phyloP scores from a whole-genome alignment of 805 yeast species.

The Lachancea cidri region DNA sequence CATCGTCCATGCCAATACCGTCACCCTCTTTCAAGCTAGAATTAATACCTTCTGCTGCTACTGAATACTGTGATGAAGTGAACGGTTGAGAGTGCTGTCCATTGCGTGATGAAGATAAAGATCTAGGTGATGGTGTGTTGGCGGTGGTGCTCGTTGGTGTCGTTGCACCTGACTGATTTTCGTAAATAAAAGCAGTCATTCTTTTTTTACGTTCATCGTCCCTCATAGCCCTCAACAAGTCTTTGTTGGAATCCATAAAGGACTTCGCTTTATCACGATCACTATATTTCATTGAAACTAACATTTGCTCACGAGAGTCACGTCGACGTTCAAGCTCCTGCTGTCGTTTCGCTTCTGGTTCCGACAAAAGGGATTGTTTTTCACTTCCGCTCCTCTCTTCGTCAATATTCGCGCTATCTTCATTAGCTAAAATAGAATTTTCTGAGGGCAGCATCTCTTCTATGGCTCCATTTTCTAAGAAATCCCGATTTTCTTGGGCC shows the following conservation, averaged over 20 bases:
- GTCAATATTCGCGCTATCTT: not conserved
- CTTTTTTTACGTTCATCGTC: conserved; percentile 31
- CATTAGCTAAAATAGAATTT: not conserved
- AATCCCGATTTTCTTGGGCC: not conserved
- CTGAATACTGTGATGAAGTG: conserved; percentile 1
- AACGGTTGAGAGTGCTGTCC: conserved; percentile 2
- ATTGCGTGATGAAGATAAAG: not conserved
- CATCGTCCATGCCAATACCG: not conserved
- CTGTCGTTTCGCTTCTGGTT: conserved; percentile 17
- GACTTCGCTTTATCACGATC: conserved; percentile 30
- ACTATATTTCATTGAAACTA: conserved; percentile 32
- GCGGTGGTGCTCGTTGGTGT: conserved; percentile 4
- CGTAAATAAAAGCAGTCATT: conserved; percentile 21
- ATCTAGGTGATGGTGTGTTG: conserved; percentile 8
- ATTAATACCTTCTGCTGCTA: not conserved
- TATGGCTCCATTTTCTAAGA: conserved; percentile 6
- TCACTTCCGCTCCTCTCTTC: conserved; percentile 2
- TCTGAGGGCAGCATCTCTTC: conserved; percentile 1
- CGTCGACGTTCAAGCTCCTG: conserved; percentile 29
- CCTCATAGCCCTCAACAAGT: conserved; percentile 29
- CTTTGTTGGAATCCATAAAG: conserved; percentile 31
- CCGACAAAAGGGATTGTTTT: conserved; percentile 2
- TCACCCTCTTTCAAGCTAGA: not conserved
- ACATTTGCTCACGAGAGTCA: conserved; percentile 31
- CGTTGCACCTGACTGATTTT: conserved; percentile 5